Base-by-base conservation (phyloP, 306 rosid genomes). In the Begonia masoniana region DNA sequence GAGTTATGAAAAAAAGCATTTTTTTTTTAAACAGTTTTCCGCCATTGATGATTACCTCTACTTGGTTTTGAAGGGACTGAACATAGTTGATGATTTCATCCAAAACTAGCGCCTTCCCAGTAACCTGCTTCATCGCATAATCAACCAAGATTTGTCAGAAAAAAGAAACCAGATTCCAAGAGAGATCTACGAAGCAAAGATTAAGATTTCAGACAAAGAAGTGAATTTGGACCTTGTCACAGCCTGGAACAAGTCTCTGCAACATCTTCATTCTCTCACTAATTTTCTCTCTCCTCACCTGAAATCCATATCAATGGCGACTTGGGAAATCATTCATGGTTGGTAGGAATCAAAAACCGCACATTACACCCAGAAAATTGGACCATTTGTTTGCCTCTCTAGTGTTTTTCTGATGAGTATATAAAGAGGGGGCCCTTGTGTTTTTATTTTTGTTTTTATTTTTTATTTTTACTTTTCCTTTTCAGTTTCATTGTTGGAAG, bases 81-180 rank as follows among this genome's bases (percentile, higher is more conserved):
- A 91, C 96, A 86, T 91, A 91, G 74, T 91, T 91, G 84, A 91
- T 91, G 66, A 91, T 86, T 68, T 91, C 94, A 47, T 91, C 99
- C 86, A 91, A 78, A 92, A 91, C 76, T 59, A 83, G 82, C 76
- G 99, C 96, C 82, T 88, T 91, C 31, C 96, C 99, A 36, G 92
- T 79, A 49, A 86, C 86, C 99, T 91, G 60, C 62, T 50, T 13
- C 59, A 0, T 41, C 69, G 65, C 60, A 63, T 68, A 72, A 68
- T 63, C 56, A 85, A 78, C 69, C 74, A 54, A 77, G 64, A 43
- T 51, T 35, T 71, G 66, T 84, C 70, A 73, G 64, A 10, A 13
- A 9, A 46, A 45, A 13, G 1, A 43, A 21, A 57, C 7, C 5
- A 35, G 2, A 6, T 9, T 9, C 13, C 16, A 9, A 7, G 16